Evolutionary conservation across 495 filamentous ascomycete genomes (phyloP).

Genomic region (Podospora tetraspora): DNA sequence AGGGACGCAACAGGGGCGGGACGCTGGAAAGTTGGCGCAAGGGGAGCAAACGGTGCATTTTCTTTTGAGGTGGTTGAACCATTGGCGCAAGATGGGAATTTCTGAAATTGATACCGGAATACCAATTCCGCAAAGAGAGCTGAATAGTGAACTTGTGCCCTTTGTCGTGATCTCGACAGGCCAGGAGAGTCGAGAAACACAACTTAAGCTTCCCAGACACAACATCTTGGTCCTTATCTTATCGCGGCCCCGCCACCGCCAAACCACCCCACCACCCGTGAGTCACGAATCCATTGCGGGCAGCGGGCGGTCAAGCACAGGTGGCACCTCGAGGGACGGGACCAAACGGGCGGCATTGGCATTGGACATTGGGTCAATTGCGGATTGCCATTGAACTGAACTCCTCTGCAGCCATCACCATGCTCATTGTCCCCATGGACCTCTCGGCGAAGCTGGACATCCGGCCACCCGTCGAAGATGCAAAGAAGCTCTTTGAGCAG

Average conservation of each 20-base stretch:
- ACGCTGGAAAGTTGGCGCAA: background rate
- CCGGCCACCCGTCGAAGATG: slow-evolving; percentile 23
- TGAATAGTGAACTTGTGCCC: background rate
- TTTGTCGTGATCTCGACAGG: background rate
- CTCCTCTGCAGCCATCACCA: background rate
- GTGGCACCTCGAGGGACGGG: background rate
- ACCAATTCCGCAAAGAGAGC: background rate
- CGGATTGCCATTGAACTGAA: no score
- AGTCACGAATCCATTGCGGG: slow-evolving; percentile 1
- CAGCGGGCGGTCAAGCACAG: slow-evolving; percentile 5
- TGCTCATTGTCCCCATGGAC: slow-evolving; percentile 15
- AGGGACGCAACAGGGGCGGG: background rate
- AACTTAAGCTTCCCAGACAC: background rate
- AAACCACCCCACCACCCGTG: background rate
- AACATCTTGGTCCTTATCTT: slow-evolving; percentile 1
- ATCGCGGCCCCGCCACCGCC: slow-evolving; percentile 7
- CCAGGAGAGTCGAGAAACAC: background rate
- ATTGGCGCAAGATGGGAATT: background rate
- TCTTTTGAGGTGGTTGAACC: background rate
- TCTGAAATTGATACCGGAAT: background rate
- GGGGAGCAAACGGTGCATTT: background rate
- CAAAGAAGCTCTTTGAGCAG: slow-evolving; percentile 25
- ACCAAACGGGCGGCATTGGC: background rate
- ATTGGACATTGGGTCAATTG: no score
- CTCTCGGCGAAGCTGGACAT: slow-evolving; percentile 25